Percentiles rank a stretch among this genome's conserved stretches.
phyloP scores from a whole-genome alignment of 768 basidiomycete genomes.

The Lanmaoa rubissima region DNA sequence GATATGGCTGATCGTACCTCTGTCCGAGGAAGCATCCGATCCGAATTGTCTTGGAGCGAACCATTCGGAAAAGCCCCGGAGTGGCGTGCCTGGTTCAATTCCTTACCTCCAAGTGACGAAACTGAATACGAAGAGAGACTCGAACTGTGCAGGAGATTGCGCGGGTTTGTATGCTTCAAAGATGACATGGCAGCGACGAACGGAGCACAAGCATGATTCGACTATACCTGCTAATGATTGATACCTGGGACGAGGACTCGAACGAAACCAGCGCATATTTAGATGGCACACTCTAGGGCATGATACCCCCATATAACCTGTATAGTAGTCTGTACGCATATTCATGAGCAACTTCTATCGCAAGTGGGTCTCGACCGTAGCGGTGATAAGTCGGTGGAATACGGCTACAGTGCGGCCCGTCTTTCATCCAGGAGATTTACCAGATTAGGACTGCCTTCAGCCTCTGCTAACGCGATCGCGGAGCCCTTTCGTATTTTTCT shows the following conservation, averaged over 20 bases:
- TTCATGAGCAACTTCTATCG: not conserved
- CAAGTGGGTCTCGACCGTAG: not conserved
- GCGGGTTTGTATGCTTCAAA: conserved; percentile 58
- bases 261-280: conserved; percentile 14
- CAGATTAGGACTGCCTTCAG: conserved; percentile 23
- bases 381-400: too few relatives aligned
- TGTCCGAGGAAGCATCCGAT: conserved; percentile 49
- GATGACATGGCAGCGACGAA: conserved; percentile 12
- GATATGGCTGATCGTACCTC: conserved; percentile 75
- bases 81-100: conserved; percentile 51
- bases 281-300: conserved; percentile 21
- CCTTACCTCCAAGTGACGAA: conserved; percentile 18
- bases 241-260: conserved; percentile 18
- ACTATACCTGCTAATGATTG: conserved; percentile 15
- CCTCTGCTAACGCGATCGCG: conserved; percentile 6
- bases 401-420: not conserved
- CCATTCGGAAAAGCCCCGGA: conserved; percentile 48
- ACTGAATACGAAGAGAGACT: conserved; percentile 17
- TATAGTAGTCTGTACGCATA: conserved; percentile 28
- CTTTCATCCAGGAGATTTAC: conserved; percentile 13
- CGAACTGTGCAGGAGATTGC: conserved; percentile 41
- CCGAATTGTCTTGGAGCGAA: conserved; percentile 51
- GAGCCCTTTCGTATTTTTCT: not conserved
- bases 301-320: conserved; percentile 25
- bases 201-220: conserved; percentile 1